A percentile compares a stretch with the other conserved stretches of the same genome.
These are phyloP conservation scores for Wilcoxina mikolae DNA, from an alignment of 495 filamentous ascomycete genomes.

Conservation along the genomic window DNA sequence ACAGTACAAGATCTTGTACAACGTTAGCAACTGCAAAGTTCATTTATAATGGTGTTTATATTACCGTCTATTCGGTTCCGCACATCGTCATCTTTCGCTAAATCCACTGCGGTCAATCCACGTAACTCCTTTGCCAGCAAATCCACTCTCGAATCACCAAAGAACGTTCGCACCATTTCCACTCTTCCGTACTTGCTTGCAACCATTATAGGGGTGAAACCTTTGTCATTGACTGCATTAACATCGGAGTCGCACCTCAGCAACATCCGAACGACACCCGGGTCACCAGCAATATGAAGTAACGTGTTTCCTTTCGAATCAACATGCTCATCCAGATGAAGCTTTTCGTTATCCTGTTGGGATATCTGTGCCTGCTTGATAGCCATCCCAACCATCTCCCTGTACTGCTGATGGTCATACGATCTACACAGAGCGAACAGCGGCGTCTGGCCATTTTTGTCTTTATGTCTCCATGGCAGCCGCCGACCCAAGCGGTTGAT, in stretches of 20 bases:
- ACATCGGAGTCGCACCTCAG: slow-evolving; percentile 77
- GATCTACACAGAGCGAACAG: slow-evolving; percentile 87
- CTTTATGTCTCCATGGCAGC: slow-evolving; percentile 76
- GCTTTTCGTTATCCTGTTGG: slow-evolving; percentile 60
- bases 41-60: neutral
- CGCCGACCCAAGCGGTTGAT: slow-evolving; percentile 58
- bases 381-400: slow-evolving; percentile 66
- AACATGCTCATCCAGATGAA: slow-evolving; percentile 87
- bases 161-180: slow-evolving; percentile 79
- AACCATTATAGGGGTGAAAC: slow-evolving; percentile 91
- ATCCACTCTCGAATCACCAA: slow-evolving; percentile 77
- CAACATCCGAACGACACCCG: slow-evolving; percentile 57
- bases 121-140: slow-evolving; percentile 67
- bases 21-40: slow-evolving; percentile 5
- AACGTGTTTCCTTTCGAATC: slow-evolving; percentile 88
- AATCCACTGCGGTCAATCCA: slow-evolving; percentile 85
- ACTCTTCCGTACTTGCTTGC: slow-evolving; percentile 97
- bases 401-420: slow-evolving; percentile 84
- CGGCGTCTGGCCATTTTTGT: slow-evolving; percentile 93
- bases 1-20: slow-evolving; percentile 55
- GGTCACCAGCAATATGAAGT: slow-evolving; percentile 81
- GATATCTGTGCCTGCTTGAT: slow-evolving; percentile 55
- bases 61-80: slow-evolving; percentile 71
- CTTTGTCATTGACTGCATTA: slow-evolving; percentile 91
- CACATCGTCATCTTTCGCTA: slow-evolving; percentile 97